phyloP scores from a whole-genome alignment of 371 early-diverging fungal species.

The Rhizopus sp. region DNA sequence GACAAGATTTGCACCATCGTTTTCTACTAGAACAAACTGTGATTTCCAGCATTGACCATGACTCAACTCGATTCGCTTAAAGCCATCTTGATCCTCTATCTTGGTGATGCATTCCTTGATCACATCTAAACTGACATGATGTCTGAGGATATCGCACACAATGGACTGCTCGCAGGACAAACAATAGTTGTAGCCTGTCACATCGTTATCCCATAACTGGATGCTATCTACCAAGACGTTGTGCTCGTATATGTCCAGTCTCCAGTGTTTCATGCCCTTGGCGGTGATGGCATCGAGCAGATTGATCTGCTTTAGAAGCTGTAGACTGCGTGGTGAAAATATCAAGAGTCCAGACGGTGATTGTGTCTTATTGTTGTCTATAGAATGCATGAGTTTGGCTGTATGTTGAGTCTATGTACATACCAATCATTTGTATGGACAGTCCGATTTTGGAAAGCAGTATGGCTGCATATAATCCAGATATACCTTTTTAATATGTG shows the following conservation, averaged over 20 bases:
- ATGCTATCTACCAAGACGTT: conserved; percentile 17
- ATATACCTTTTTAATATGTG: conserved; percentile 24
- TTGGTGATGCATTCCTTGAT: conserved; percentile 32
- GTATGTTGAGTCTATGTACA: not conserved
- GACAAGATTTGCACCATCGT: conserved; percentile 34
- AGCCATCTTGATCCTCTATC: conserved; percentile 22
- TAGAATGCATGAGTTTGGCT: not conserved
- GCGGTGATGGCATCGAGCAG: conserved; percentile 22
- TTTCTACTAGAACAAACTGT: conserved; percentile 35
- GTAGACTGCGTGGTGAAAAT: conserved; percentile 40
- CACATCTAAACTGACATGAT: conserved; percentile 23
- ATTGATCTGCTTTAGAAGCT: conserved; percentile 31
- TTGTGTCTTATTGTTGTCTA: not conserved
- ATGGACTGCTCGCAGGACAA: conserved; percentile 23
- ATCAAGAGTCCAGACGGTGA: conserved; percentile 18
- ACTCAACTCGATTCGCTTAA: conserved; percentile 7
- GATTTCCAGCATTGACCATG: conserved; percentile 27
- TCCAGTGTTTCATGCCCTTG: conserved; percentile 34
- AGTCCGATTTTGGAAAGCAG: conserved; percentile 35
- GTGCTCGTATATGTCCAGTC: conserved; percentile 28
- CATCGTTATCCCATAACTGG: conserved; percentile 37
- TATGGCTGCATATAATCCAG: conserved; percentile 43
- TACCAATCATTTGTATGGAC: conserved; percentile 43
- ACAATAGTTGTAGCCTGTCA: conserved; percentile 29
- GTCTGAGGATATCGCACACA: conserved; percentile 18